Conservation (phyloP, 331 rosid genomes). For the Quercus tomentella region DNA sequence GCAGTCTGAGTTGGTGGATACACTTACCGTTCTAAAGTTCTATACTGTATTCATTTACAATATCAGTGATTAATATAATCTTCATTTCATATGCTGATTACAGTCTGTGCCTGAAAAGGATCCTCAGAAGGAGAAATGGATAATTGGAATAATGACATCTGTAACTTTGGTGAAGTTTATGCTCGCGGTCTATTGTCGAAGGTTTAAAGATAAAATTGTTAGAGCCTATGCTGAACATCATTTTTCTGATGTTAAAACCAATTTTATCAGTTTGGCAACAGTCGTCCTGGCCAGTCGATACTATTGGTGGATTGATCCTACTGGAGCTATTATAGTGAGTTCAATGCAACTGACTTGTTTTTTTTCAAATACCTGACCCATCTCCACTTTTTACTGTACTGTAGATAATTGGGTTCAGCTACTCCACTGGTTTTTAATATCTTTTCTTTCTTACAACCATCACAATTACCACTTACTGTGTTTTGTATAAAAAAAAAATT, state of each 20-base stretch:
- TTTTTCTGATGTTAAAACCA: constrained; percentile 59
- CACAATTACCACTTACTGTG: no score
- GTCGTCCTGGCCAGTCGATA: constrained; percentile 63
- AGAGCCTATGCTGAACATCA: constrained; percentile 75
- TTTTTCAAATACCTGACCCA: no score
- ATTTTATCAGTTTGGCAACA: constrained; percentile 68
- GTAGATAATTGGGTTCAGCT: no score
- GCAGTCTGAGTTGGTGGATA: no score
- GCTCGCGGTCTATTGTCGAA: constrained; percentile 60
- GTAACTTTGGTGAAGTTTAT: constrained; percentile 68
- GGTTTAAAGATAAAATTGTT: constrained; percentile 59
- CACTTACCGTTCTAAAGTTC: no score
- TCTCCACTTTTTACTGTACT: no score
- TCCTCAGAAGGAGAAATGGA: constrained; percentile 37
- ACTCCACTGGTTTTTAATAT: no score
- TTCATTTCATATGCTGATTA: not conserved
- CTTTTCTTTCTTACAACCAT: no score
- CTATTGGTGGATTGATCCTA: constrained; percentile 73
- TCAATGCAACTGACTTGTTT: not conserved
- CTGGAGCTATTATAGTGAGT: constrained; percentile 74
- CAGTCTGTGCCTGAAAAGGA: constrained; percentile 40
- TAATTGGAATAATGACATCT: constrained; percentile 52
- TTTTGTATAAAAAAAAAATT: no score
- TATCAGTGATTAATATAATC: not conserved
- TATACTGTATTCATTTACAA: not conserved